These are phyloP conservation scores for Pichia sp. DNA, from an alignment of 1,139 yeast species.

Conservation along the genomic window DNA sequence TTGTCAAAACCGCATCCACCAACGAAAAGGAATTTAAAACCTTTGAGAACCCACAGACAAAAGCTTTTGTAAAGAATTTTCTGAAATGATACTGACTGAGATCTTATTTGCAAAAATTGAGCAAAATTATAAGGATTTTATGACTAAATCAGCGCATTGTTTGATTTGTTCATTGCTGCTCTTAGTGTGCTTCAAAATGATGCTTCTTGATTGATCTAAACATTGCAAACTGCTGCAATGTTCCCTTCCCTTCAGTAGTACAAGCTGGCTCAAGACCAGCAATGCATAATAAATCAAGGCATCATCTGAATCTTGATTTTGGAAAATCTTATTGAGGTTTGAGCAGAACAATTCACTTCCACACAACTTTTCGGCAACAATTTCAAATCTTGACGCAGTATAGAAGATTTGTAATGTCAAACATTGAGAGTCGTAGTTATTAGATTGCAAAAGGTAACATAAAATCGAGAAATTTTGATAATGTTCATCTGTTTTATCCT, in stretches of 20 bases:
- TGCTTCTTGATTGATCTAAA: constrained; percentile 6
- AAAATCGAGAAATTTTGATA: constrained; percentile 36
- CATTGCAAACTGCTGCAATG: neutral
- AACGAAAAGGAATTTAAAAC: constrained; percentile 15
- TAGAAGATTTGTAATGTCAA: constrained; percentile 12
- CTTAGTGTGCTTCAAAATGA: neutral
- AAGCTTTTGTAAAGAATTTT: constrained; percentile 20
- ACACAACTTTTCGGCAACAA: constrained; percentile 39
- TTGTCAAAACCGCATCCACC: constrained; percentile 25
- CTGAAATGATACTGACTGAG: neutral
- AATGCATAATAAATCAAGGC: constrained; percentile 12
- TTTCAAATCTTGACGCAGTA: constrained; percentile 33
- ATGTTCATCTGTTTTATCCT: constrained; percentile 16
- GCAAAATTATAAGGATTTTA: constrained; percentile 1
- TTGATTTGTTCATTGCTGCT: constrained; percentile 13
- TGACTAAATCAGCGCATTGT: neutral
- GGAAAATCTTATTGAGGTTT: constrained; percentile 35
- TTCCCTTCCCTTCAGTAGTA: constrained; percentile 4
- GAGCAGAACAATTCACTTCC: constrained; percentile 30
- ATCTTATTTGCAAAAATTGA: neutral
- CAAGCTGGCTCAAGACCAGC: constrained; percentile 4
- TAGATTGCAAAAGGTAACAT: constrained; percentile 11
- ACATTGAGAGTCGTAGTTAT: constrained; percentile 13
- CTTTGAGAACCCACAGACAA: constrained; percentile 30
- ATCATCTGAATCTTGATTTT: constrained; percentile 32